A percentile compares a stretch with the other conserved stretches of the same genome.
These are phyloP conservation scores for Lactifluus subvellereus DNA, from an alignment of 768 basidiomycete species.

Conservation along the genomic window DNA sequence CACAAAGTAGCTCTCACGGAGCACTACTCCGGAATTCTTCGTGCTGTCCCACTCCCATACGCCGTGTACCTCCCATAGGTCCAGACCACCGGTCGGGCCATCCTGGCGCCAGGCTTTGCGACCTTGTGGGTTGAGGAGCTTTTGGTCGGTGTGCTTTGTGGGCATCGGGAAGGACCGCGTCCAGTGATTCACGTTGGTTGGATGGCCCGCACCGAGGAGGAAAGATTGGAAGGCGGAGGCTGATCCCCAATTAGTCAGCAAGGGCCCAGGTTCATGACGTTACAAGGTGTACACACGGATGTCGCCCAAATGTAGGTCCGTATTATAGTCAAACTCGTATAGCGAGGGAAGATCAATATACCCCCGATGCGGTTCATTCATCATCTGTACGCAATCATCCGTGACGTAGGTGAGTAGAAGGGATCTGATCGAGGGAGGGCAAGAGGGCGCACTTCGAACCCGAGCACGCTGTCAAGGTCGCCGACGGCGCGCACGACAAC, in stretches of 20 bases:
- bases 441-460: slow-evolving; percentile 66
- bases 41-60: slow-evolving; percentile 85
- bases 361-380: slow-evolving; percentile 94
- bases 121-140: slow-evolving; percentile 53
- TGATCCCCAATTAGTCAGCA: slow-evolving; percentile 26
- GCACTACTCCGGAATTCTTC: slow-evolving; percentile 61
- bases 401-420: neutral
- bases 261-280: neutral
- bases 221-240: slow-evolving; percentile 87
- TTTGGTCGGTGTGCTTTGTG: slow-evolving; percentile 55
- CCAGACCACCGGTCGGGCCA: slow-evolving; percentile 66
- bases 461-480: slow-evolving; percentile 72
- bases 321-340: slow-evolving; percentile 88
- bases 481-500: slow-evolving; percentile 61
- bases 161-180: slow-evolving; percentile 86
- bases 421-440: neutral
- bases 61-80: slow-evolving; percentile 87
- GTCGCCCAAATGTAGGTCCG: slow-evolving; percentile 80
- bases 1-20: slow-evolving; percentile 82
- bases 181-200: slow-evolving; percentile 74
- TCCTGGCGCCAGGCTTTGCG: slow-evolving; percentile 65
- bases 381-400: slow-evolving; percentile 45
- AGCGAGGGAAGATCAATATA: slow-evolving; percentile 81
- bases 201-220: slow-evolving; percentile 84
- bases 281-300: slow-evolving; percentile 49